These are phyloP conservation scores for Volvariella volvacea DNA, from an alignment of 1,284 basidiomycete genomes.

Conservation along the genomic window DNA sequence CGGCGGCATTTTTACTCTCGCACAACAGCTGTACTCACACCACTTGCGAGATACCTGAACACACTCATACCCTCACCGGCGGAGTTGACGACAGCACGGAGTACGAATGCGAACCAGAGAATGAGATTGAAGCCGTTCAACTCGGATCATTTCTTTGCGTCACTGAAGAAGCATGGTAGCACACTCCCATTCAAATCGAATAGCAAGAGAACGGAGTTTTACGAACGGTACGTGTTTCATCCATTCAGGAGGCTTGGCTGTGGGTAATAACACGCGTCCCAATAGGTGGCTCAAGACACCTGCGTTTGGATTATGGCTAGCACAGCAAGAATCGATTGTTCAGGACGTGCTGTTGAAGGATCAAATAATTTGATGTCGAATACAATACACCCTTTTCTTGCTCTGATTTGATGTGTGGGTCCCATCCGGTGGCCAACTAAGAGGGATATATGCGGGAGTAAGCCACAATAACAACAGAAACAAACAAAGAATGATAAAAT, in stretches of 20 bases:
- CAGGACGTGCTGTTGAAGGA: constrained; percentile 34
- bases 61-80: constrained; percentile 74
- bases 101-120: constrained; percentile 24
- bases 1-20: constrained; percentile 84
- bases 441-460: too few species aligned
- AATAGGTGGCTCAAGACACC: constrained; percentile 60
- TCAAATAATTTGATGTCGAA: too few species aligned
- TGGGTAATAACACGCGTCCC: background rate
- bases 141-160: constrained; percentile 71
- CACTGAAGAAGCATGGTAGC: constrained; percentile 74
- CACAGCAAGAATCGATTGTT: constrained; percentile 65
- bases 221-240: constrained; percentile 35
- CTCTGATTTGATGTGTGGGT: too few species aligned
- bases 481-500: too few species aligned
- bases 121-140: constrained; percentile 70
- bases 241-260: background rate
- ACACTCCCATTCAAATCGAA: constrained; percentile 70
- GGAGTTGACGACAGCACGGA: constrained; percentile 29
- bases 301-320: constrained; percentile 72
- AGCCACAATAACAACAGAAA: too few species aligned
- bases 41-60: constrained; percentile 90
- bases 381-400: too few species aligned
- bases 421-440: too few species aligned
- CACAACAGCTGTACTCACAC: constrained; percentile 86
- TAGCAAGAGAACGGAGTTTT: constrained; percentile 62